Percentiles rank a stretch among this genome's conserved stretches.
These are phyloP conservation scores for Botrytis fragariae DNA, from an alignment of 2,329 filamentous ascomycete genomes.

Conservation along the genomic window DNA sequence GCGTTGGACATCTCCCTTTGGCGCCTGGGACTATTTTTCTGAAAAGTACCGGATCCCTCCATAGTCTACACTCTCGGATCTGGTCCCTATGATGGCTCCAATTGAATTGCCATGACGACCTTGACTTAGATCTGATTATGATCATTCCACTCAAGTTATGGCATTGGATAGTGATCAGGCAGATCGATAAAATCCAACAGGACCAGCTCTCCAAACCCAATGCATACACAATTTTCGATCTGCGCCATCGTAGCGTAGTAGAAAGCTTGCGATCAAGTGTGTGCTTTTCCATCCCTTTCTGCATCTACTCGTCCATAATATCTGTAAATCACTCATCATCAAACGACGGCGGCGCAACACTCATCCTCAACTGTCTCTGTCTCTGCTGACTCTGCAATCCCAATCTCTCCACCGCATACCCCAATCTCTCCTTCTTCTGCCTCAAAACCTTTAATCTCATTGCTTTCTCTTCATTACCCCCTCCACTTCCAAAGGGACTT, in stretches of 20 bases:
- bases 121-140: not conserved
- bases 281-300: too few species aligned
- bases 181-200: too few species aligned
- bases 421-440: constrained; percentile 68
- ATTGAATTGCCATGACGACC: not conserved
- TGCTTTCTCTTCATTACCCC: constrained; percentile 30
- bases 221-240: not conserved
- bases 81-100: not conserved
- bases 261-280: not conserved
- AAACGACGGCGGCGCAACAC: constrained; percentile 51
- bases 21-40: not conserved
- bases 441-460: constrained; percentile 57
- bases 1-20: not conserved
- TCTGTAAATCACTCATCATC: not conserved
- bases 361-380: constrained; percentile 69
- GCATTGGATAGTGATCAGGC: too few species aligned
- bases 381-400: constrained; percentile 65
- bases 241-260: not conserved
- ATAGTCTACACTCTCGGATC: not conserved
- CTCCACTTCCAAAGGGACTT: constrained; percentile 19
- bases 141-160: rapidly evolving
- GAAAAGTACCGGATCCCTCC: too few species aligned
- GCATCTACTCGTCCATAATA: not conserved
- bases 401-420: constrained; percentile 67
- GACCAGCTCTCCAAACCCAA: too few species aligned